Base-by-base conservation (phyloP, 176 grass and related monocot species). In the Eragrostis nindensis region DNA sequence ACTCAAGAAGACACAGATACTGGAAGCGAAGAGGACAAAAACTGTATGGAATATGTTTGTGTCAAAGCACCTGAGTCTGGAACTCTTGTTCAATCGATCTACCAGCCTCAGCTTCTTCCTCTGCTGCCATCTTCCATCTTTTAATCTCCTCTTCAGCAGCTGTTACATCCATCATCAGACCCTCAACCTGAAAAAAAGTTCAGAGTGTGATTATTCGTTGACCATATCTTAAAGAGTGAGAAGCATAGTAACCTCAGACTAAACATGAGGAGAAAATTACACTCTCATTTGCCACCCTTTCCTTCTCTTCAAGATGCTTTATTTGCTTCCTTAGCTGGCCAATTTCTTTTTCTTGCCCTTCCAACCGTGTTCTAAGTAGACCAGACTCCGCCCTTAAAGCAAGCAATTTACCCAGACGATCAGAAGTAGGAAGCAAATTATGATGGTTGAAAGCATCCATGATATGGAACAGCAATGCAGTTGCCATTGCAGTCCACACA, bases 71-170 rank as follows among this genome's bases (percentile, higher is more conserved):
- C 90, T 99, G 90, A 86, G 32, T 86, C 66, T 90, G 79, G 43
- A 93, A 93, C 54, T 96, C 97, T 60, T 90, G 82, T 78, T 99
- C 97, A 59, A 99, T 84, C n/a, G 93, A 85, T 83, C 82, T 84
- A 71, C 93, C 97, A 48, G 97, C 93, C 82, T 92, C 87, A 66
- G 93, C 93, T 91, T 99, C 97, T 84, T 93, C 79, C 81, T 99
- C 93, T 47, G 97, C 93, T 73, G 97, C 97, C 70, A 82, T 84
- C 85, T 99, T 99, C 97, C 97, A 99, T 80, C 93, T 93, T 70
- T 88, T 83, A 82, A 99, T 93, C 81, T 99, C 97, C 83, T 99
- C 97, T 90, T 95, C 97, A 74, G 97, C 84, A 82, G 93, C 93
- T 39, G 93, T 74, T 45, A 99, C 87, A 3, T 99, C 97, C 89